Evolutionary conservation across 73 alveolate genomes (phyloP), one percentile per base, ranked within the genome.

Genomic region (Paramecium primaurelia): DNA sequence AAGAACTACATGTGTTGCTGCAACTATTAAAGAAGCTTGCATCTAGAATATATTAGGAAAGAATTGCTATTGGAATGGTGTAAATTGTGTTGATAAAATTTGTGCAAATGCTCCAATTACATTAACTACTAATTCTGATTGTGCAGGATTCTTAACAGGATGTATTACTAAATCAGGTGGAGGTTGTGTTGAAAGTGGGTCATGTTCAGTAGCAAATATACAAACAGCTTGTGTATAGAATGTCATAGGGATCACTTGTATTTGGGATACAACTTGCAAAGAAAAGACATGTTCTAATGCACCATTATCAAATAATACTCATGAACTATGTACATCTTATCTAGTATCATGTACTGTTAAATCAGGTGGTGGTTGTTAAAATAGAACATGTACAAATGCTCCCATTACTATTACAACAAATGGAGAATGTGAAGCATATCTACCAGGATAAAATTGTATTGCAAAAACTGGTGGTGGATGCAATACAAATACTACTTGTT

Each of bases 61-160:
- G 1, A 47, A 38, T 18, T 77, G 89, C 6, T 77, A 38, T 40
- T 77, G 89, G 89, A 77, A n/a, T 40, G 54, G 58, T 32, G 10
- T 60, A 14, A 14, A 22, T 8, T 71, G 86, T 71, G 86, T 71
- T 34, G 86, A 71, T 26, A 71, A 71, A 20, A 71, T 28, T 0
- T 71, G 86, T 71, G 16, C 86, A 30, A 71, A 71, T 71, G 86
- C 86, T 32, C 86, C 86, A 34, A 34, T 28, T 8, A 30, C 86
- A 0, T 32, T 71, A 37, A 71, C 86, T 1, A 71, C 86, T 5
- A 30, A 71, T 71, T 18, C 86, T 1, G 86, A 28, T 30, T 71
- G 86, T 30, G 28, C 30, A 4, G 86, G 30, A 71, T 37, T 71
- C 8, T 59, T 51, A 1, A 22, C 32, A 10, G 86, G 86, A 71